Evolutionary conservation across 2,329 filamentous ascomycete species (phyloP), one percentile per base, ranked within the genome.

Genomic region (Trichoderma gracile): DNA sequence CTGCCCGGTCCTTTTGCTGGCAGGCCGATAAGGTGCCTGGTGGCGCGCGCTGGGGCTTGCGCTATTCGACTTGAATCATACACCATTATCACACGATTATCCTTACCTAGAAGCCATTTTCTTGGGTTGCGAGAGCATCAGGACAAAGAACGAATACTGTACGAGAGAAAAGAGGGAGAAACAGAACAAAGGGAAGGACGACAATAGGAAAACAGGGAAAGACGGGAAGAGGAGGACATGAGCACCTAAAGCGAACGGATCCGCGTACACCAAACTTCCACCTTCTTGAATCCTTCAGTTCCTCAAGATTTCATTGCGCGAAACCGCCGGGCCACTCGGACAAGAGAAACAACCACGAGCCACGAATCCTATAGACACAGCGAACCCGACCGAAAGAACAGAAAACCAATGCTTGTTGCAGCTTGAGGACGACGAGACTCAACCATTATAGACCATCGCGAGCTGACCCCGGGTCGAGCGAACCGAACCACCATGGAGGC

Each of bases 11-110:
- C 49, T 52, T 50, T 38, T 38, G 33, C 49, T 52, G 49, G 49
- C 19, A 33, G 27, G 49, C 49, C 23, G 30, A 45, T 42, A 52
- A 45, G 59, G 59, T 62, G 59, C 59, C 59, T 46, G 25, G 49
- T 62, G 59, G 50, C 49, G 59, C 49, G 40, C 49, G 45, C 57
- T 15, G 57, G 46, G 57, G 46, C 60, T 55, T 52, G 45, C 30
- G 47, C 61, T 21, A 53, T 62, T 17, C 45, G 57, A 33, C 38
- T n/a, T 19, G 15, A n/a, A 58, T n/a, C 45, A 7, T 21, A 47
- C 17, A 46, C 30, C 30, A 33, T 9, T 5, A 27, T 21, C 33
- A n/a, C n/a, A n/a, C n/a, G n/a, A n/a, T n/a, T n/a, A n/a, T 33
- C 12, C 10, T 4, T 38, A 38, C 33, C 33, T 46, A 56, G 14